These are phyloP conservation scores for Aspergillus kassunensis DNA, from an alignment of 495 filamentous ascomycete species.

Conservation along the genomic window DNA sequence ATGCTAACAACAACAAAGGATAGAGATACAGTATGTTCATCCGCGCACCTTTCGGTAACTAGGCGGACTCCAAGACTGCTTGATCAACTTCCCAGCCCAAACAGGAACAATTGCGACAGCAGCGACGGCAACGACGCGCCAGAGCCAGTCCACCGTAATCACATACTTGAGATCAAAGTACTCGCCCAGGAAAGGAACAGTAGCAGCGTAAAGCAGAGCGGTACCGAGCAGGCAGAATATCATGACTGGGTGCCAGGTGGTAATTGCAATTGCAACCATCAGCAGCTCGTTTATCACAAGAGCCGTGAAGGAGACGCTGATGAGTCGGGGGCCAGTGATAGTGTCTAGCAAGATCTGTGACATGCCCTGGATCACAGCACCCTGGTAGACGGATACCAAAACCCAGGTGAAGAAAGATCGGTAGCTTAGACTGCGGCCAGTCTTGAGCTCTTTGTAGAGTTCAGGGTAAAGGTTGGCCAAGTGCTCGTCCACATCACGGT, in stretches of 20 bases:
- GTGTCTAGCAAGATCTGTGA: slow-evolving; percentile 81
- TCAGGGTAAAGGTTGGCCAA: slow-evolving; percentile 95
- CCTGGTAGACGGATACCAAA: slow-evolving; percentile 92
- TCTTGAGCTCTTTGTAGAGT: slow-evolving; percentile 91
- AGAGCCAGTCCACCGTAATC: slow-evolving; percentile 74
- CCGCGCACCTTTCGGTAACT: slow-evolving; percentile 93
- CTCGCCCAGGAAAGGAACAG: slow-evolving; percentile 77
- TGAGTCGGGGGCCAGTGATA: slow-evolving; percentile 65
- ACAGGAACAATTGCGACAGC: slow-evolving; percentile 82
- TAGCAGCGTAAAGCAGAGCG: slow-evolving; percentile 69
- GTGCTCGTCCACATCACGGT: slow-evolving; percentile 89
- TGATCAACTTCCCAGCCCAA: slow-evolving; percentile 76
- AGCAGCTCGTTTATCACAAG: slow-evolving; percentile 91
- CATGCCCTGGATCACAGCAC: slow-evolving; percentile 86
- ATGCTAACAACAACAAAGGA: not conserved
- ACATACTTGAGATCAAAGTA: slow-evolving; percentile 90
- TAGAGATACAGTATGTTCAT: slow-evolving; percentile 25
- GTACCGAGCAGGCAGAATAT: slow-evolving; percentile 79
- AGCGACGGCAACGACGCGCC: slow-evolving; percentile 77
- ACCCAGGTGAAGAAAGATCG: slow-evolving; percentile 97
- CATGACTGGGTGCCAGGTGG: slow-evolving; percentile 97
- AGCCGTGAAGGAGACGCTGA: slow-evolving; percentile 86
- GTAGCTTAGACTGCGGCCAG: slow-evolving; percentile 79
- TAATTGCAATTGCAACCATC: slow-evolving; percentile 95
- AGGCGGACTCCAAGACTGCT: slow-evolving; percentile 82